These are phyloP conservation scores for Aspergillus sclerotioniger DNA, from an alignment of 495 filamentous ascomycete species.

Conservation along the genomic window DNA sequence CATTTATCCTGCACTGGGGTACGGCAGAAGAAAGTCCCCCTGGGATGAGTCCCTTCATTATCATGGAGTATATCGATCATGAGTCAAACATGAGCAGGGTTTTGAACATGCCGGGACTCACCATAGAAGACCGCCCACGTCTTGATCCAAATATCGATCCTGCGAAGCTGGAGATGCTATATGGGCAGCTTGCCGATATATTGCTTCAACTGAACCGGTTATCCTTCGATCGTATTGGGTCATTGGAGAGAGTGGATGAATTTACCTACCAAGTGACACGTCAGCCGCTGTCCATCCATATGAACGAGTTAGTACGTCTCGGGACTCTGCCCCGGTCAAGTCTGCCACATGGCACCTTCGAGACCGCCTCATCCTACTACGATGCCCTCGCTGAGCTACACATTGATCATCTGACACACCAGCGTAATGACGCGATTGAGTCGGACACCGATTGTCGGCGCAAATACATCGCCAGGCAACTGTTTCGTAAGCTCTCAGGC, in stretches of 20 bases:
- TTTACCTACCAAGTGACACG: conserved; percentile 20
- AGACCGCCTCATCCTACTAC: conserved; percentile 34
- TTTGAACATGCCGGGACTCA: conserved; percentile 25
- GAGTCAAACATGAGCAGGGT: conserved; percentile 27
- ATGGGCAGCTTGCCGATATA: conserved; percentile 31
- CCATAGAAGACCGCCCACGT: conserved; percentile 14
- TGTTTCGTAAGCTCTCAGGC: conserved; percentile 34
- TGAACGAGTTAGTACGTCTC: conserved; percentile 27
- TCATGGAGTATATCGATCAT: conserved; percentile 47
- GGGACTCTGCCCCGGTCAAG: conserved; percentile 26
- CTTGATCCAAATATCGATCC: conserved; percentile 30
- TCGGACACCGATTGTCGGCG: conserved; percentile 41
- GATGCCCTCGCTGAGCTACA: conserved; percentile 42
- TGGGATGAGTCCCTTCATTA: conserved; percentile 45
- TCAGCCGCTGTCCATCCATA: conserved; percentile 24
- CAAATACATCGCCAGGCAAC: conserved; percentile 41
- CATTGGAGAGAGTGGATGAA: conserved; percentile 20
- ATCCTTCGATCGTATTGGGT: conserved; percentile 33
- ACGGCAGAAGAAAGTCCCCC: conserved; percentile 24
- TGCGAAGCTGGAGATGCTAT: conserved; percentile 27
- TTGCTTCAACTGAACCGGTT: conserved; percentile 32
- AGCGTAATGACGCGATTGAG: conserved; percentile 41
- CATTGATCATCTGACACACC: conserved; percentile 35
- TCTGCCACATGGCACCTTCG: conserved; percentile 36
- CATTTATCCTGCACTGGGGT: conserved; percentile 37